A percentile compares a stretch with the other conserved stretches of the same genome.
These are phyloP conservation scores for Aspergillus aculeatus DNA, from an alignment of 2,329 filamentous ascomycete genomes.

Conservation along the genomic window DNA sequence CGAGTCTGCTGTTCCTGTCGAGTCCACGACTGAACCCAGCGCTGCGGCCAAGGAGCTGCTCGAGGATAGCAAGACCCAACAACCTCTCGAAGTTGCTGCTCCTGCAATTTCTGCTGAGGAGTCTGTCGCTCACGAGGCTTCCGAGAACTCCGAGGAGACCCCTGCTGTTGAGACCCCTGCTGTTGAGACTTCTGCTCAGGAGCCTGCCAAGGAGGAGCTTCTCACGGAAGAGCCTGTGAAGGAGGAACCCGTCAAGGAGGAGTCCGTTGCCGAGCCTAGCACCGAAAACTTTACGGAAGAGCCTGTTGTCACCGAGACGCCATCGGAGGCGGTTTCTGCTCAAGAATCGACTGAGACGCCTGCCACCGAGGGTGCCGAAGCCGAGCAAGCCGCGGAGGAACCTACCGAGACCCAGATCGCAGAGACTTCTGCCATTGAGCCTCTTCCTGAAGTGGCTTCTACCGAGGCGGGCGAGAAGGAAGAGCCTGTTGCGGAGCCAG, in stretches of 20 bases:
- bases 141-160: not conserved
- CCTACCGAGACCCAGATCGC: constrained; percentile 1
- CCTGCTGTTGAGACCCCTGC: not conserved
- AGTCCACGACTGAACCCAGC: not conserved
- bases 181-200: constrained; percentile 3
- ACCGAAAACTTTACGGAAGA: not conserved
- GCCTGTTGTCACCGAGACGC: constrained; percentile 8
- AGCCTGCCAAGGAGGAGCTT: constrained; percentile 1
- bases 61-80: not conserved
- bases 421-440: not conserved
- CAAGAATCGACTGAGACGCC: constrained; percentile 10
- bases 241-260: constrained; percentile 11
- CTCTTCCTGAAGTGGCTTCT: not conserved
- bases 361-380: constrained; percentile 5
- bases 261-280: constrained; percentile 11
- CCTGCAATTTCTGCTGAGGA: not conserved
- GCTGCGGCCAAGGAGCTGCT: constrained; percentile 3
- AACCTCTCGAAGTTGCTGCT: not conserved
- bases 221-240: constrained; percentile 3
- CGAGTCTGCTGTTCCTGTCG: not conserved
- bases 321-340: constrained; percentile 2
- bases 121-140: not conserved
- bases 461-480: constrained; percentile 5
- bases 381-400: constrained; percentile 6
- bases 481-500: constrained; percentile 5